Evolutionary conservation across 176 grass and related monocot genomes (phyloP), one percentile per base, ranked within the genome.

Genomic region (Carex myosuroides): DNA sequence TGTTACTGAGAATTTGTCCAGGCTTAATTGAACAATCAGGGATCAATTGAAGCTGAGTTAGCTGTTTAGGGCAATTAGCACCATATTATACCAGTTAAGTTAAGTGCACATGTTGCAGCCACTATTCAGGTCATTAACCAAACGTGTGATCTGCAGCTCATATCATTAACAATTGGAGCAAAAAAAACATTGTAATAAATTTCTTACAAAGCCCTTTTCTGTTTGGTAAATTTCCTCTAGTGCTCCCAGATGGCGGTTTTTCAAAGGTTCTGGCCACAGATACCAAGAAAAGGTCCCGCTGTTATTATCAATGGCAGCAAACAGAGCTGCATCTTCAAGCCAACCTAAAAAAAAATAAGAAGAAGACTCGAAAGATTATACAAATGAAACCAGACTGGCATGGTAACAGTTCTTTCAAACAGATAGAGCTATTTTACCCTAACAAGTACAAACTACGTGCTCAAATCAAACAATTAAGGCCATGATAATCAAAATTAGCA

Each of bases 311-410:
- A 98, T 98, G 80, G 95, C 95, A 85, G 95, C 92, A 72, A 98
- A 98, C 64, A 98, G 86, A 89, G 95, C 95, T 86, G 92, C 95
- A 94, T 98, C 95, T 89, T 98, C 92, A 89, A 98, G 92, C 95
- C 95, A 98, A 61, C 74, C 95, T 98, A 70, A 46, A 33, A 64
- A 75, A 33, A 83, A 88, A 79, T 64, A 39, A 80, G 13, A 7
- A 56, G 42, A 85, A 4, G 50, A 11, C 12, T 18, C 50, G 8
- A 17, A 56, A 32, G 73, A 77, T 32, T 55, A 48, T 56, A 30
- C 20, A 77, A 77, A 30, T 32, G 70, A 56, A 77, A 56, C 50
- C 48, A 77, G 12, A 56, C 35, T 70, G 17, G 60, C n/a, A 24
- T 22, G 60, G 60, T 56, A 29, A 54, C 73, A 77, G 13, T 77